These are phyloP conservation scores for grape (Vitis vinifera) DNA, from an alignment of 164 flowering plant species.

Conservation along the genomic window ASM3070453v1 NC_081813.1:5880501-5881000, in stretches of 20 bases:
- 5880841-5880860: not conserved
- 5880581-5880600: not conserved
- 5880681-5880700: not conserved
- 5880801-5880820: not conserved
- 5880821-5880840: not conserved
- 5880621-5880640: not conserved
- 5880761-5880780: not conserved
- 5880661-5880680: not conserved
- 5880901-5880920: no score
- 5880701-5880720: constrained; percentile 1
- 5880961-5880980: no score
- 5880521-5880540: no score
- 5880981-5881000: no score
- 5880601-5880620: not conserved
- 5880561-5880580: not conserved
- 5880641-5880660: not conserved
- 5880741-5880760: not conserved
- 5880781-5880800: not conserved
- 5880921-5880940: no score
- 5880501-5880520: not conserved
- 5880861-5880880: not conserved
- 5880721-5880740: not conserved
- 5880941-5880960: no score
- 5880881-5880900: no score
- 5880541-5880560: not conserved